A percentile compares a stretch with the other conserved stretches of the same genome.
These are phyloP conservation scores for Fraxinus latifolia DNA, from an alignment of 305 asterid species.

Conservation along the genomic window DNA sequence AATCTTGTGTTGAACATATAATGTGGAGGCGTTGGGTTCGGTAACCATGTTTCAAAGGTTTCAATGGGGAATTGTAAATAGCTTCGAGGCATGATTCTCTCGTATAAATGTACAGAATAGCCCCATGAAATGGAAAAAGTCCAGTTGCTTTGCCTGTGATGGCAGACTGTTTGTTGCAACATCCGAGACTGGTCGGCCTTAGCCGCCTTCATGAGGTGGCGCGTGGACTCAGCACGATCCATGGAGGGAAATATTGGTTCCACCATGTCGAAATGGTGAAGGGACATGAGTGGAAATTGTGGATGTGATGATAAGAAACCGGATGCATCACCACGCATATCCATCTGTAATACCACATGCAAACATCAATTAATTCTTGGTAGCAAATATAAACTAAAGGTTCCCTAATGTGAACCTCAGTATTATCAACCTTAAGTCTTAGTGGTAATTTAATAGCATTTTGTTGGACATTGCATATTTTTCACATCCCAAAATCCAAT, in stretches of 20 bases:
- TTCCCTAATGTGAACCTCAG: not conserved
- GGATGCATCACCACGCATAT: slow-evolving; percentile 53
- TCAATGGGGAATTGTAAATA: slow-evolving; percentile 56
- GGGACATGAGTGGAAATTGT: slow-evolving; percentile 50
- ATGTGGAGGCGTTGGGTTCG: slow-evolving; percentile 30
- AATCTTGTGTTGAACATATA: slow-evolving; percentile 65
- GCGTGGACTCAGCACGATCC: slow-evolving; percentile 40
- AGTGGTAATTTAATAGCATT: not conserved
- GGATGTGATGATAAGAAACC: slow-evolving; percentile 67
- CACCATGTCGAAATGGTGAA: slow-evolving; percentile 60
- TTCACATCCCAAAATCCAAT: not conserved
- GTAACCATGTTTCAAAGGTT: slow-evolving; percentile 50
- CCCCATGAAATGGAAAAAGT: slow-evolving; percentile 56
- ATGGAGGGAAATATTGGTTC: slow-evolving; percentile 57
- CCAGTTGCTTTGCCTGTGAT: slow-evolving; percentile 25
- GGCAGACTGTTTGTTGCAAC: slow-evolving; percentile 67
- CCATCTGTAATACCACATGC: slow-evolving; percentile 37
- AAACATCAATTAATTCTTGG: not conserved
- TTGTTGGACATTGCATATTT: not conserved
- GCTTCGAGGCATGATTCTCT: slow-evolving; percentile 51
- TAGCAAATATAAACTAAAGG: not conserved
- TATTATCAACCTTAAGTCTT: not conserved
- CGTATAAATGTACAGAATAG: slow-evolving; percentile 64
- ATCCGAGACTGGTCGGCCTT: slow-evolving; percentile 56
- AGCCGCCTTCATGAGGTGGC: slow-evolving; percentile 69